phyloP scores from a whole-genome alignment of 345 rosid genomes.

The Sisymbrium irio region DNA sequence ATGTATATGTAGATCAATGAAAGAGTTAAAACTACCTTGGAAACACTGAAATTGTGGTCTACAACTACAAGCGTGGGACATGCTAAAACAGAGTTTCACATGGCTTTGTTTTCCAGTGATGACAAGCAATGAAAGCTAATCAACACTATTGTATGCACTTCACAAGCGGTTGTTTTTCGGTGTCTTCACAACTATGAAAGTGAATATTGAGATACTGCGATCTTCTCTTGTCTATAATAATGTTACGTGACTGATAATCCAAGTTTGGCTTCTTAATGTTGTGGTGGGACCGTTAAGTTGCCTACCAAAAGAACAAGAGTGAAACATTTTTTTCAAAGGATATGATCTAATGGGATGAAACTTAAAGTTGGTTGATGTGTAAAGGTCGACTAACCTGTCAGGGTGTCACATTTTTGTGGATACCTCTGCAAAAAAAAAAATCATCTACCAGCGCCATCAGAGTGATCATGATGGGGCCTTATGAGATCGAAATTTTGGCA shows the following conservation, averaged over 20 bases:
- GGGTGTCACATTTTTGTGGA: slow-evolving; percentile 8
- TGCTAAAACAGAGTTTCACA: slow-evolving; percentile 9
- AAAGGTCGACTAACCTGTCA: not conserved
- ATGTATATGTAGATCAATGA: slow-evolving; percentile 14
- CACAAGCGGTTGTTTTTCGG: slow-evolving; percentile 16
- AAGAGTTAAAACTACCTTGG: not conserved
- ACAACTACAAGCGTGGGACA: slow-evolving; percentile 24
- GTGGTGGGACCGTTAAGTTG: slow-evolving; percentile 7
- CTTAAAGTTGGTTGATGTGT: not conserved
- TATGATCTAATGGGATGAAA: not conserved
- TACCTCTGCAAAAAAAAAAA: not conserved
- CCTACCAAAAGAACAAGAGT: slow-evolving; percentile 21
- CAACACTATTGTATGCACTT: not conserved
- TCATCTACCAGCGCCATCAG: not conserved
- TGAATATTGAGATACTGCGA: not conserved
- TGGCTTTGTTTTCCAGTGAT: slow-evolving; percentile 6
- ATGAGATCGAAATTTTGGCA: not conserved
- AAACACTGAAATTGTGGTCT: not conserved
- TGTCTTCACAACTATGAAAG: not conserved
- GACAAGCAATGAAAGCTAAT: slow-evolving; percentile 17
- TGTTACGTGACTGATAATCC: no score
- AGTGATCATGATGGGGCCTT: slow-evolving; percentile 9
- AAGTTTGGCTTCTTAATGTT: not conserved
- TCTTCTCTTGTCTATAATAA: not conserved
- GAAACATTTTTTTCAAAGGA: slow-evolving; percentile 17